Evolutionary conservation across 2,329 filamentous ascomycete genomes (phyloP).

Genomic region (Purpureocillium lavendulum): DNA sequence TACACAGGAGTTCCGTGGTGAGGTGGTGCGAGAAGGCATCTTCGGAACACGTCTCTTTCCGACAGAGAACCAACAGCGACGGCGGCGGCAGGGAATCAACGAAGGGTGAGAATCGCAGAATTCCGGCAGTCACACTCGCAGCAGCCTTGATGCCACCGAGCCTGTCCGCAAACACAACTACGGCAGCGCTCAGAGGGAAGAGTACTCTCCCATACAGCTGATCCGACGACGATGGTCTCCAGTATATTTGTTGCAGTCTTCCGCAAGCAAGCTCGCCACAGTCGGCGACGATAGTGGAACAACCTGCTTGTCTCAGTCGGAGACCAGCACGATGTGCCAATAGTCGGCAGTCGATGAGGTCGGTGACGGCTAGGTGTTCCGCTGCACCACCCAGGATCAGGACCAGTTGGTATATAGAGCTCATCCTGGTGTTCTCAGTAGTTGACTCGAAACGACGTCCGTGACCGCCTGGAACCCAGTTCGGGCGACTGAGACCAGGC

Average conservation of each 20-base stretch:
- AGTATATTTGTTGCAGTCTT: neutral
- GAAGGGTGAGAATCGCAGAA: neutral
- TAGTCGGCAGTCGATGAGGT: too few species aligned
- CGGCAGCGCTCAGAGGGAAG: neutral
- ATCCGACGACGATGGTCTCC: neutral
- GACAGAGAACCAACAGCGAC: neutral
- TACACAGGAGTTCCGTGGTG: too few species aligned
- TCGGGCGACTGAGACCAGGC: too few species aligned
- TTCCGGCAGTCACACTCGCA: neutral
- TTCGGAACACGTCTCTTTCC: neutral
- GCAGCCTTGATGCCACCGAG: neutral
- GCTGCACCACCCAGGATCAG: too few species aligned
- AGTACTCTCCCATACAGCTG: neutral
- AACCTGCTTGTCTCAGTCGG: neutral
- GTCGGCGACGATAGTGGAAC: neutral
- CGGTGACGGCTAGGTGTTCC: too few species aligned
- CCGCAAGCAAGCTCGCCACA: neutral
- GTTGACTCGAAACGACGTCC: too few species aligned
- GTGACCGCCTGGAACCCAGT: too few species aligned
- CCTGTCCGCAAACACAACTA: neutral
- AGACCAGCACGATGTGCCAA: neutral
- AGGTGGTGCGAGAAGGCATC: neutral
- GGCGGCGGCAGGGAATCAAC: neutral
- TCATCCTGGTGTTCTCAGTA: too few species aligned
- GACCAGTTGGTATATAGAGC: too few species aligned